Conservation (phyloP, 2,329 filamentous ascomycete genomes). For the Penicillium capsulatum region DNA sequence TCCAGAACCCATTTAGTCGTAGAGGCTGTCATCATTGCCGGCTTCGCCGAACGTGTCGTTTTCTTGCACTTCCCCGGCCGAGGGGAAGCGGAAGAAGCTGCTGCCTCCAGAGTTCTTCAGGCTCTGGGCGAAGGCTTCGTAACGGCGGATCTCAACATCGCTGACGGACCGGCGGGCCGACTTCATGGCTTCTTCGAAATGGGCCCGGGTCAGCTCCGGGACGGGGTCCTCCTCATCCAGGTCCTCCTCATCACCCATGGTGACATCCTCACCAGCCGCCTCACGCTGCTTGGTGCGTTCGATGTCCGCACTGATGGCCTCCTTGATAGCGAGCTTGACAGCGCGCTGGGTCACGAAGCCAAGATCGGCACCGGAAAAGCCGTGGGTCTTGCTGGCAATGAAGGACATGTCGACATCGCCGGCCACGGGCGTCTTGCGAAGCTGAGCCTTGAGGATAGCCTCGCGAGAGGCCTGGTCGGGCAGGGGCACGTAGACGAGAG, state of each 20-base stretch:
- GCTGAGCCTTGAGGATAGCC: constrained; percentile 88
- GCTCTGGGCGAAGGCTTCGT: constrained; percentile 96
- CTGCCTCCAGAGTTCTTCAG: constrained; percentile 98
- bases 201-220: constrained; percentile 88
- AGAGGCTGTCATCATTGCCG: constrained; percentile 94
- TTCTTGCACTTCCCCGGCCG: constrained; percentile 53
- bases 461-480: constrained; percentile 87
- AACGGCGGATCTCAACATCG: constrained; percentile 95
- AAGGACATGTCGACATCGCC: constrained; percentile 80
- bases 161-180: constrained; percentile 88
- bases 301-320: constrained; percentile 84
- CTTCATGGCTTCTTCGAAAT: constrained; percentile 99
- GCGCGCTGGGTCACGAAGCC: constrained; percentile 98
- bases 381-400: constrained; percentile 96
- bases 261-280: constrained; percentile 67
- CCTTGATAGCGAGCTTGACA: constrained; percentile 98
- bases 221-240: constrained; percentile 74
- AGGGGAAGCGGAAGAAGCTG: constrained; percentile 96
- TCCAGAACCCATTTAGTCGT: constrained; percentile 63
- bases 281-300: constrained; percentile 86
- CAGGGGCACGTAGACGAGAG: constrained; percentile 94
- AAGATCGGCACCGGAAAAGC: constrained; percentile 98
- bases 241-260: constrained; percentile 69
- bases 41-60: constrained; percentile 69
- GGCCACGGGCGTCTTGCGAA: constrained; percentile 94